These are phyloP conservation scores for Trametes coccinea DNA, from an alignment of 768 basidiomycete genomes.

Conservation along the genomic window DNA sequence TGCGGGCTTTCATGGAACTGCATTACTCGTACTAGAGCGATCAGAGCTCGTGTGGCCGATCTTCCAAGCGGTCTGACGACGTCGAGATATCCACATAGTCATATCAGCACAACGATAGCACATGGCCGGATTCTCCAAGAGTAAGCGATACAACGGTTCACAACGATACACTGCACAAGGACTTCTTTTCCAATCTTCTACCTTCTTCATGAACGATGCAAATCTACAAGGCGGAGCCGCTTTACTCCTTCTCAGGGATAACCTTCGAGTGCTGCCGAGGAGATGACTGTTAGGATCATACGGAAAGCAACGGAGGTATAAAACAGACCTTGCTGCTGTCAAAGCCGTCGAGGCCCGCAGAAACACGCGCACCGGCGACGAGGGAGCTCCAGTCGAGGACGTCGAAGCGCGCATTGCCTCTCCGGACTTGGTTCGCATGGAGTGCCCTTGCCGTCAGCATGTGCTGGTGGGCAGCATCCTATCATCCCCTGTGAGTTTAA, in stretches of 20 bases:
- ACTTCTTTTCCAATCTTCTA: not conserved
- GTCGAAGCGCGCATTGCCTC: constrained; percentile 52
- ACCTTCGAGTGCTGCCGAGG: constrained; percentile 25
- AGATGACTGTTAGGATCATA: not conserved
- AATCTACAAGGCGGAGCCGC: not conserved
- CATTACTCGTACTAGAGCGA: too few species aligned
- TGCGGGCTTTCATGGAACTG: too few species aligned
- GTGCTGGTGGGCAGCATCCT: constrained; percentile 72
- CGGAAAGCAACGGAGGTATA: not conserved
- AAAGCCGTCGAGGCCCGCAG: constrained; percentile 63
- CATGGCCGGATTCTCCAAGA: not conserved
- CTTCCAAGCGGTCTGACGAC: too few species aligned
- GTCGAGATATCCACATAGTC: not conserved
- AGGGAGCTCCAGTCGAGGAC: constrained; percentile 82
- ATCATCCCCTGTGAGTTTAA: not conserved
- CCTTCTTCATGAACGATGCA: not conserved
- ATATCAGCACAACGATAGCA: not conserved
- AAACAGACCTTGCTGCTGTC: constrained; percentile 36
- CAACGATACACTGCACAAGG: not conserved
- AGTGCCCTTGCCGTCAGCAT: constrained; percentile 77
- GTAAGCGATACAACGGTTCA: constrained; percentile 5
- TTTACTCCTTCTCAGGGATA: constrained; percentile 14
- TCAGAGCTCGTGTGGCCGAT: too few species aligned
- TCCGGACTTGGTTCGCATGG: constrained; percentile 48
- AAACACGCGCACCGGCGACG: constrained; percentile 73